These are phyloP conservation scores for Hysterangium stoloniferum DNA, from an alignment of 768 basidiomycete genomes.

Conservation along the genomic window DNA sequence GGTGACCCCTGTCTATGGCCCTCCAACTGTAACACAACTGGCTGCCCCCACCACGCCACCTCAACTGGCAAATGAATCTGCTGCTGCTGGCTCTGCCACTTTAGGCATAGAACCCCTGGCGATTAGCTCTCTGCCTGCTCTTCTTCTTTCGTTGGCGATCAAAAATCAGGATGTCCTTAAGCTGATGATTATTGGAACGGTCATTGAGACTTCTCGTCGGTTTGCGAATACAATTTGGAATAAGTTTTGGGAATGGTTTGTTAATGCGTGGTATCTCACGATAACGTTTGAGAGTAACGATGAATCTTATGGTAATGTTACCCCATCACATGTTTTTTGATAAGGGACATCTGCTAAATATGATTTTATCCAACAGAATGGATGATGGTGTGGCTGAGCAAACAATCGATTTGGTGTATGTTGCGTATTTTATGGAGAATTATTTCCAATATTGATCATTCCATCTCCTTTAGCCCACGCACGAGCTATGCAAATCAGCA, in stretches of 20 bases:
- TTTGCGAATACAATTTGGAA: constrained; percentile 33
- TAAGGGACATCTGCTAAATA: not conserved
- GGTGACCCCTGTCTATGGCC: too few relatives aligned
- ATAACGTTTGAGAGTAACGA: constrained; percentile 55
- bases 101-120: not conserved
- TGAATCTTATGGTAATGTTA: constrained; percentile 38
- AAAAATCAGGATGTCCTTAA: constrained; percentile 59
- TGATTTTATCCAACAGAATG: not conserved
- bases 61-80: not conserved
- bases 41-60: not conserved
- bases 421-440: too few relatives aligned
- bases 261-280: constrained; percentile 34
- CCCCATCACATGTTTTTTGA: not conserved
- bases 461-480: not conserved
- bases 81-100: not conserved
- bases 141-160: constrained; percentile 41
- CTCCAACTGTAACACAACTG: too few relatives aligned
- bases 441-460: not conserved
- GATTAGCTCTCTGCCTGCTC: constrained; percentile 30
- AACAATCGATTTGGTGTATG: constrained; percentile 6
- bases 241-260: constrained; percentile 42
- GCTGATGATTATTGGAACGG: constrained; percentile 52
- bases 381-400: constrained; percentile 10
- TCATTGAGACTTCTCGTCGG: constrained; percentile 52
- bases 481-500: constrained; percentile 6